Evolutionary conservation across 176 grass and related monocot genomes (phyloP).

Genomic region (Triticum urartu): DNA sequence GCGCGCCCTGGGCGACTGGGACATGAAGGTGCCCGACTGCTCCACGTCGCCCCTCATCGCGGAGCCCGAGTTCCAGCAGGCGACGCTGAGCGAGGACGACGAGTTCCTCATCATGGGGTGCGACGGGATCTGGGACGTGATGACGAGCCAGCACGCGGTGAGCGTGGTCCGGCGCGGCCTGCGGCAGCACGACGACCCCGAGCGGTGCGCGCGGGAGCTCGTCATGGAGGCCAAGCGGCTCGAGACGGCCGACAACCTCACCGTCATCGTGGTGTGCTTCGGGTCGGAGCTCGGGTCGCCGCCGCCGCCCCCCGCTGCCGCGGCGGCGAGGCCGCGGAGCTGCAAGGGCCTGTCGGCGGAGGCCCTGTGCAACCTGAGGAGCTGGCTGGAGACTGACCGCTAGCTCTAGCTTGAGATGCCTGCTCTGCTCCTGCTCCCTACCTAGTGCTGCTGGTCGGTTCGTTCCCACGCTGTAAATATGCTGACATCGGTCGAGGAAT

Average conservation of each 20-base stretch:
- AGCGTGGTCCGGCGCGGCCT: conserved; percentile 53
- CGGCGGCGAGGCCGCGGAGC: conserved; percentile 19
- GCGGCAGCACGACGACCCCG: conserved; percentile 58
- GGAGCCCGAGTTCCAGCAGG: conserved; percentile 66
- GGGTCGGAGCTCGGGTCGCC: conserved; percentile 30
- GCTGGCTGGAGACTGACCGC: conserved; percentile 50
- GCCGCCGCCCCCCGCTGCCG: not conserved
- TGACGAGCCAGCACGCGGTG: conserved; percentile 71
- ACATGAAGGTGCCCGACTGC: conserved; percentile 57
- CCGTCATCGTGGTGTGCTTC: conserved; percentile 65
- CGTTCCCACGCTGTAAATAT: conserved; percentile 40
- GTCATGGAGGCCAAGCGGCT: conserved; percentile 66
- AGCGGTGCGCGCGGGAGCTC: conserved; percentile 63
- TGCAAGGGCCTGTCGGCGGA: conserved; percentile 66
- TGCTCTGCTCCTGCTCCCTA: too few species aligned
- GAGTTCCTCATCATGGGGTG: conserved; percentile 88
- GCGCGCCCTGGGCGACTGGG: conserved; percentile 85
- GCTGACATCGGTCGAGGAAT: conserved; percentile 42
- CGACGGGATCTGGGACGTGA: conserved; percentile 79
- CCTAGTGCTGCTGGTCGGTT: not conserved
- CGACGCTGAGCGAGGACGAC: conserved; percentile 44
- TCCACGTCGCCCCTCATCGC: conserved; percentile 70
- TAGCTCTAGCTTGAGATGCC: not conserved
- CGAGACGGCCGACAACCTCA: conserved; percentile 64
- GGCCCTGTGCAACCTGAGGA: conserved; percentile 65